phyloP scores from a whole-genome alignment of 176 grass and related monocot species.

The Oryza punctata region DNA sequence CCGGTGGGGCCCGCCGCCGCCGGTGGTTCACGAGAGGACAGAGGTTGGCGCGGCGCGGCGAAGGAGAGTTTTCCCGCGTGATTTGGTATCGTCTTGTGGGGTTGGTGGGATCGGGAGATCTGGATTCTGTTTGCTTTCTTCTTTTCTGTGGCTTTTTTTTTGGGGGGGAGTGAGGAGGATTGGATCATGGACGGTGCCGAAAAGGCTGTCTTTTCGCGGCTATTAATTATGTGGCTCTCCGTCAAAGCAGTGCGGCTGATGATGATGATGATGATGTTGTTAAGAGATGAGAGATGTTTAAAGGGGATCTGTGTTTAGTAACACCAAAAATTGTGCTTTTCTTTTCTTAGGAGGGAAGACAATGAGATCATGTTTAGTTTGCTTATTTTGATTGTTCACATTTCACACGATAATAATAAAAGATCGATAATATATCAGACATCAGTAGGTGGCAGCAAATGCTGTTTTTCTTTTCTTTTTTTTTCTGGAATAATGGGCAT shows the following conservation, averaged over 20 bases:
- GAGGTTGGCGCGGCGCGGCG: neutral
- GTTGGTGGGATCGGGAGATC: neutral
- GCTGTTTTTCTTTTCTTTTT: too few species aligned
- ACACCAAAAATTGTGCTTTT: neutral
- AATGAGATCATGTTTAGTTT: too few species aligned
- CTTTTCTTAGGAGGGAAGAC: neutral
- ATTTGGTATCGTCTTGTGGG: neutral
- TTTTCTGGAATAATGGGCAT: too few species aligned
- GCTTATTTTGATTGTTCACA: neutral
- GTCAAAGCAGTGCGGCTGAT: neutral
- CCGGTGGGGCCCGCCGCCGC: neutral
- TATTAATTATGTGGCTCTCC: neutral
- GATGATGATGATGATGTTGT: constrained; percentile 43
- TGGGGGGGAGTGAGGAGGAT: neutral
- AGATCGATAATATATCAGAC: too few species aligned
- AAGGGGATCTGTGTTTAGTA: neutral
- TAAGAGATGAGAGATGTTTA: constrained; percentile 9
- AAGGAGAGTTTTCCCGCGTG: constrained; percentile 31
- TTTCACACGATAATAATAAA: neutral
- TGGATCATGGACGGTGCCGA: constrained; percentile 43
- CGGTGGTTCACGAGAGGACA: neutral
- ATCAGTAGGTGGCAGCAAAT: too few species aligned
- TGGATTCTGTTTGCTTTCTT: neutral
- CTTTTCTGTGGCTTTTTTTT: neutral
- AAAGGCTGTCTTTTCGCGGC: constrained; percentile 37